Base-by-base conservation (phyloP, 371 early-diverging fungal genomes). In the Nematocida sp. region DNA sequence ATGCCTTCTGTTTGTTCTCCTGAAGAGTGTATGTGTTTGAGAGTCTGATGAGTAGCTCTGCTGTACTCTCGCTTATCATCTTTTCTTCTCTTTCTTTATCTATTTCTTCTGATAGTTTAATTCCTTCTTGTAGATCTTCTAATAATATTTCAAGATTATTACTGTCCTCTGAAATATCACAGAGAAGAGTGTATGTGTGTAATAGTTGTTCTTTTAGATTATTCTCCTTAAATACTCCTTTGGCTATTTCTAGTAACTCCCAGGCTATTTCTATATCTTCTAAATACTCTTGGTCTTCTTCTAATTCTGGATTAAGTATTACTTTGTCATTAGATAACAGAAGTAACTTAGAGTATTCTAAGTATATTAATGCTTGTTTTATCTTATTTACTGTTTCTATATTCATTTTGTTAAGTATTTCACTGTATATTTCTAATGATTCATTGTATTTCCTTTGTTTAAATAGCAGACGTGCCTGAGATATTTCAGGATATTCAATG, bases 201-300 rank as follows among this genome's bases (percentile, higher is more conserved):
- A 62, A 34, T 11, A 79, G 63, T 23, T 57, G 48, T 1, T 65
- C 15, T 15, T 63, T 48, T 25, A 77, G 58, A n/a, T 77, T 74
- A 43, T 76, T 40, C 17, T 43, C 62, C 21, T 15, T 58, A 53
- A 82, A 80, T 19, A 40, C 34, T 32, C 31, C 49, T 62, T 76
- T 78, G 1, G 74, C 70, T 25, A 65, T 76, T 63, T 82, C 82
- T 15, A 82, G 41, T 1, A 80, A 1, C 40, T 78, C 77, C 82
- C 82, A 82, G 31, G 78, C 77, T 29, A 53, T 77, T 47, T 80
- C 80, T 9, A 82, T 34, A 52, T 82, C 82, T 35, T 82, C 80
- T 47, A 80, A 76, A 13, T 53, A 65, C n/a, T 63, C 51, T 23
- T 63, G 41, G 49, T 61, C 74, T 62, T 74, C 65, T 55, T 37